Evolutionary conservation across 805 yeast genomes (phyloP).

Genomic region (Maudiozyma pseudohumilis): DNA sequence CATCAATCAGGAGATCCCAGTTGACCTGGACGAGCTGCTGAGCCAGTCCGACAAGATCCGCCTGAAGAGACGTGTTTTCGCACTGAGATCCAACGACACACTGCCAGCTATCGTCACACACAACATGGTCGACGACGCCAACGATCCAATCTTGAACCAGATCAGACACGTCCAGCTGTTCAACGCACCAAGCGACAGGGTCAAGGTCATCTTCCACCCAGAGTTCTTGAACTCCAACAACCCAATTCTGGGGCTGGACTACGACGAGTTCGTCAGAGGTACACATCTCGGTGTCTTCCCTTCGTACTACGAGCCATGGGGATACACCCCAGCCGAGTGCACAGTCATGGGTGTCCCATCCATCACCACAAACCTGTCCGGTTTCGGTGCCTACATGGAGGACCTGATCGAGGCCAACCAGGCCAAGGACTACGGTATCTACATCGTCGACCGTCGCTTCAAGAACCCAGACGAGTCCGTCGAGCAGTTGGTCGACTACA

Average conservation of each 20-base stretch:
- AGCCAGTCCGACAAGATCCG: constrained; percentile 81
- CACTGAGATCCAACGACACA: constrained; percentile 59
- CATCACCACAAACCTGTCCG: constrained; percentile 89
- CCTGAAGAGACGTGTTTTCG: constrained; percentile 85
- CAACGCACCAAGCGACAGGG: constrained; percentile 82
- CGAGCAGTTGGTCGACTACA: constrained; percentile 76
- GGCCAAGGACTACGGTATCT: constrained; percentile 91
- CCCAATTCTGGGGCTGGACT: constrained; percentile 86
- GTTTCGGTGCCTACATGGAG: constrained; percentile 98
- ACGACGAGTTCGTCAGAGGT: constrained; percentile 96
- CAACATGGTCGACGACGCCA: constrained; percentile 87
- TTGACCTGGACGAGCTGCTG: constrained; percentile 67
- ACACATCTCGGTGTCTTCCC: constrained; percentile 98
- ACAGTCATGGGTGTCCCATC: constrained; percentile 99
- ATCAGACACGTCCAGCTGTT: constrained; percentile 85
- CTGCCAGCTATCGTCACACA: constrained; percentile 96
- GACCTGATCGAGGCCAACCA: constrained; percentile 75
- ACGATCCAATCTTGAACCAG: constrained; percentile 85
- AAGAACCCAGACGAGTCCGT: constrained; percentile 89
- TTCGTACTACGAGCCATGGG: constrained; percentile 98
- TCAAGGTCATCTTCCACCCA: constrained; percentile 94
- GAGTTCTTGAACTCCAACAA: constrained; percentile 91
- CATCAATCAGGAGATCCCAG: constrained; percentile 57
- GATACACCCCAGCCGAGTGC: constrained; percentile 98
- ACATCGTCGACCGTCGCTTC: constrained; percentile 89